Conservation (phyloP, 2,329 filamentous ascomycete genomes). For the Raffaelea albimanens region DNA sequence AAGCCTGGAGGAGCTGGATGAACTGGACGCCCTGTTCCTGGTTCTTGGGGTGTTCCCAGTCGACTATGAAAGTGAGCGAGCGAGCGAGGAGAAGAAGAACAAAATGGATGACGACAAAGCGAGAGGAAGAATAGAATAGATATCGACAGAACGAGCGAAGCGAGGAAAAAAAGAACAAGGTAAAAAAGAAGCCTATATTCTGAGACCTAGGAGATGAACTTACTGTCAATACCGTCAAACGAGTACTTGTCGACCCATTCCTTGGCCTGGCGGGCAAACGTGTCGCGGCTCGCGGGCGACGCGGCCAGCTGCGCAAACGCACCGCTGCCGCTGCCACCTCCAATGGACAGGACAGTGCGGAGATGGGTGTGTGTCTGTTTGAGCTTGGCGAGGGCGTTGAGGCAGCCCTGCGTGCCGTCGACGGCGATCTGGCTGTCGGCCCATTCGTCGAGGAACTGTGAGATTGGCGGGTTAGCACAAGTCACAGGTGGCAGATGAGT, state of each 20-base stretch:
- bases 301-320: constrained; percentile 50
- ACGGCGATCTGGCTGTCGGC: constrained; percentile 51
- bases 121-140: background rate
- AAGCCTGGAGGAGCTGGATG: constrained; percentile 42
- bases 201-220: too few relatives aligned
- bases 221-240: constrained; percentile 58
- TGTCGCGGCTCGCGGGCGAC: constrained; percentile 33
- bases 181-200: too few relatives aligned
- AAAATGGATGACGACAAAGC: background rate
- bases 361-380: constrained; percentile 47
- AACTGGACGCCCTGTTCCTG: constrained; percentile 46
- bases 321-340: constrained; percentile 53
- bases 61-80: constrained; percentile 32
- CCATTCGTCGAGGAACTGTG: constrained; percentile 47
- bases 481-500: too few relatives aligned
- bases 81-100: background rate
- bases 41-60: constrained; percentile 58
- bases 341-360: constrained; percentile 53
- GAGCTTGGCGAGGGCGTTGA: constrained; percentile 48
- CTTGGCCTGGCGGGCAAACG: constrained; percentile 44
- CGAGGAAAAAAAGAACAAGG: too few relatives aligned
- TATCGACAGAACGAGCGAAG: too few relatives aligned
- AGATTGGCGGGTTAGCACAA: too few relatives aligned
- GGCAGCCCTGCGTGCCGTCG: constrained; percentile 49
- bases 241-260: constrained; percentile 45